Evolutionary conservation across 345 rosid genomes (phyloP).

Genomic region (Limnanthes douglasii): DNA sequence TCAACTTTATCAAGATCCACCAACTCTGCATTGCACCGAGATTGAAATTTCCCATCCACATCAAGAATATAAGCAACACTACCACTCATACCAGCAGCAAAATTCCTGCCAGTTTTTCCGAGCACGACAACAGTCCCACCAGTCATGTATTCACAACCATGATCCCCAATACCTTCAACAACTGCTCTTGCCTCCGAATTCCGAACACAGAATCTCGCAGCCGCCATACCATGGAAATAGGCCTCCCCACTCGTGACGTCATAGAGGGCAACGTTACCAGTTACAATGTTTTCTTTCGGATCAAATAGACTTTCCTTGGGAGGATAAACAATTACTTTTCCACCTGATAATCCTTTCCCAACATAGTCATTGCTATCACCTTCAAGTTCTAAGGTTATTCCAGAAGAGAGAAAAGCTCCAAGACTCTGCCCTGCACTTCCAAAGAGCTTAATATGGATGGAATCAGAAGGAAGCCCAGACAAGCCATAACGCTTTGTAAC

Average conservation of each 20-base stretch:
- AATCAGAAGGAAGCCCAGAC: conserved; percentile 79
- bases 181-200: conserved; percentile 98
- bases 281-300: conserved; percentile 91
- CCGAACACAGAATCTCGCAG: conserved; percentile 96
- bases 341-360: conserved; percentile 98
- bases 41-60: conserved; percentile 57
- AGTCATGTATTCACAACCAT: conserved; percentile 99
- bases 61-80: conserved; percentile 93
- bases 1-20: conserved; percentile 96
- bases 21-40: conserved; percentile 78
- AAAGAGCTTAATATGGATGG: conserved; percentile 66
- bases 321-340: conserved; percentile 88
- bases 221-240: conserved; percentile 97
- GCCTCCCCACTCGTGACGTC: conserved; percentile 93
- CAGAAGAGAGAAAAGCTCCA: conserved; percentile 94
- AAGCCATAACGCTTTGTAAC: conserved; percentile 75
- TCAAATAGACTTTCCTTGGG: conserved; percentile 80
- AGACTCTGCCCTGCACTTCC: conserved; percentile 99
- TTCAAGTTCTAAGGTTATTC: conserved; percentile 80
- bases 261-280: conserved; percentile 94
- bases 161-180: conserved; percentile 99
- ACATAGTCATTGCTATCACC: conserved; percentile 98
- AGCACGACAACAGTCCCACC: conserved; percentile 96
- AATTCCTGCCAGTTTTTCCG: conserved; percentile 96
- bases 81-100: conserved; percentile 99